Evolutionary conservation across 805 yeast genomes (phyloP), one percentile per base, ranked within the genome.

Genomic region (Zygosaccharomyces lentus): DNA sequence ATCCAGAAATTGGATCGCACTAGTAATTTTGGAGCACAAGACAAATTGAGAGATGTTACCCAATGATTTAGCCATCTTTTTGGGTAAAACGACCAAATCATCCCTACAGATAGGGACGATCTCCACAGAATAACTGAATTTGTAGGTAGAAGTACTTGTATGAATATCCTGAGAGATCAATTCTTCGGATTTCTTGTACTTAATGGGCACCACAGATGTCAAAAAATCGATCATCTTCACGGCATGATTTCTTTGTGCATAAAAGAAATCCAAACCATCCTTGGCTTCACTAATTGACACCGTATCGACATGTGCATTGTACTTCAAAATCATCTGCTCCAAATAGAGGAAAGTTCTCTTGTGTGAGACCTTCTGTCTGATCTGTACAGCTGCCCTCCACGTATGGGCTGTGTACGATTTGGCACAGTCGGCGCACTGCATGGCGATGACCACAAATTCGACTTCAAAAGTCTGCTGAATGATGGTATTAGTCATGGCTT

Each of bases 401-500:
- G 98, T 95, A 68, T 93, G 88, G 23, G 95, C 85, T 26, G 99
- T 93, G 62, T 84, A 93, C 1, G 96, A 85, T 67, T 88, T 90
- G 45, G 98, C 99, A 80, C 99, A 93, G 70, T 91, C 98, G 2
- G 96, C 84, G 75, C 99, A 93, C 74, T 93, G 99, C 86, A 86
- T 87, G 15, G 98, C 95, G 51, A 86, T 75, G 45, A 91, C 99
- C 13, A 87, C 80, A 64, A 84, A 93, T 62, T 91, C 98, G 10
- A 90, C 97, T 67, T 87, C 97, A 64, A 91, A 89, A 21, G 85
- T 78, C 70, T 93, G 99, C 64, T 95, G 97, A 27, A 93, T 81
- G 53, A 91, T 85, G 21, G 96, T 87, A 61, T 87, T 88, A 24
- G 83, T 75, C 79, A 89, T 82, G 19, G 96, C 97, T 66, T 93